Evolutionary conservation across 2,329 filamentous ascomycete genomes (phyloP).

Genomic region (Colletotrichum sp.): DNA sequence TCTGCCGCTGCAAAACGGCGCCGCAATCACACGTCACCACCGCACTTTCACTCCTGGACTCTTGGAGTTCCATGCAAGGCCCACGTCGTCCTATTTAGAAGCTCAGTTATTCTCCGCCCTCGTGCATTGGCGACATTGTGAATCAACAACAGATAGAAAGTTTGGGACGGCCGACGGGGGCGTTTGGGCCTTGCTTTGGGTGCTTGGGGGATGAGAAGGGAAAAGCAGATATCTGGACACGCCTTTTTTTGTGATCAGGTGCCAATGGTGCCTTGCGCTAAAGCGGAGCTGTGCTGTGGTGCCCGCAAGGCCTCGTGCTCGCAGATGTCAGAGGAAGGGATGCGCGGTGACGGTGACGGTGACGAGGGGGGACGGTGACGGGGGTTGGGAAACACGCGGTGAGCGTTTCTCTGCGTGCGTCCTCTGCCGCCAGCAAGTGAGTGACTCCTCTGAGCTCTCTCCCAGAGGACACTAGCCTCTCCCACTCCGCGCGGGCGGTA

Average conservation of each 20-base stretch:
- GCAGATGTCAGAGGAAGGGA: not conserved
- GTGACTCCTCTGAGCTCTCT: not conserved
- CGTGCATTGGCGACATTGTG: constrained; percentile 14
- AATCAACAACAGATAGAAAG: not conserved
- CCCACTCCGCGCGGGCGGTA: not conserved
- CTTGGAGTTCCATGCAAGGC: not conserved
- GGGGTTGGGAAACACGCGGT: constrained; percentile 19
- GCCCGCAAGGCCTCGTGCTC: not conserved
- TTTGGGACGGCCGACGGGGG: not conserved
- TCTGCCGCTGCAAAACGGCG: not conserved
- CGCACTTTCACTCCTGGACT: not conserved
- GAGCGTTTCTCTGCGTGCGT: constrained; percentile 6
- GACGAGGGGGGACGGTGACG: constrained; percentile 20
- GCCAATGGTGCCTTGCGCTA: constrained; percentile 12
- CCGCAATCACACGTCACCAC: constrained; percentile 5
- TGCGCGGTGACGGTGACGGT: constrained; percentile 20
- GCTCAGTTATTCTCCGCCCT: not conserved
- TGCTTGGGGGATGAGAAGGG: not conserved
- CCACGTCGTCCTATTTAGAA: not conserved
- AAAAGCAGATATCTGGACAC: not conserved
- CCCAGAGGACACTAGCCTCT: not conserved
- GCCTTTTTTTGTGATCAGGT: constrained; percentile 3
- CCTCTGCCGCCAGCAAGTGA: not conserved
- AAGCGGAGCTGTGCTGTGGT: not conserved
- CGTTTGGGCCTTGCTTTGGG: not conserved